Evolutionary conservation across 352 stramenopile species (phyloP).

Genomic region (Sclerospora graminicola): DNA sequence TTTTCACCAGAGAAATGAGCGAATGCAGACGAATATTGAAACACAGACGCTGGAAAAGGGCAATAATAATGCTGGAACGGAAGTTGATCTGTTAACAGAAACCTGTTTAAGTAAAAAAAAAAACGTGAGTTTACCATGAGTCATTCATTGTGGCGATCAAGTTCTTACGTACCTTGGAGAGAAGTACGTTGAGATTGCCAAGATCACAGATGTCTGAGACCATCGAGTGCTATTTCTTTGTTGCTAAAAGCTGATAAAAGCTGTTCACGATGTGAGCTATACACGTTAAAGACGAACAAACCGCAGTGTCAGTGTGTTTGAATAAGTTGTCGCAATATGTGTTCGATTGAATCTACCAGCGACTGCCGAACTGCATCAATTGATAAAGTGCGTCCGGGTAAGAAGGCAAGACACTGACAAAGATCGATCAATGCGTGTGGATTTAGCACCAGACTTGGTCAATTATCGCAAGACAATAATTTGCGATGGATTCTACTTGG

Average conservation of each 20-base stretch:
- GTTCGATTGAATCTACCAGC: conserved; percentile 76
- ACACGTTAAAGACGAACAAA: conserved; percentile 96
- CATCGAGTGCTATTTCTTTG: conserved; percentile 89
- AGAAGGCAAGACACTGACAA: conserved; percentile 67
- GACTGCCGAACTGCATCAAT: no score
- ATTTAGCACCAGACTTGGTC: no score
- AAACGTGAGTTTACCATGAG: conserved; percentile 65
- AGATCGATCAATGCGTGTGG: no score
- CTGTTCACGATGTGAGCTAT: conserved; percentile 80
- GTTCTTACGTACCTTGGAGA: no score
- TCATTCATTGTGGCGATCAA: conserved; percentile 82
- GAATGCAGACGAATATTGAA: no score
- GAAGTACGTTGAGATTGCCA: conserved; percentile 85
- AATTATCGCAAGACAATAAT: no score
- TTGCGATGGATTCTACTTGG: no score
- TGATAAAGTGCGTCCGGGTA: no score
- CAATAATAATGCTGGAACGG: no score
- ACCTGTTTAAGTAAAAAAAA: conserved; percentile 24
- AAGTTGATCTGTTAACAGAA: no score
- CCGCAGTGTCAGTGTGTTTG: conserved; percentile 89
- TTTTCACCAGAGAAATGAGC: no score
- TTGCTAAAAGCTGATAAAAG: conserved; percentile 87
- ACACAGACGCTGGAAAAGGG: no score
- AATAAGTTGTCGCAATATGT: conserved; percentile 58
- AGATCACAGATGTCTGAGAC: conserved; percentile 87